Percentiles rank a stretch among this genome's conserved stretches.
Evolutionary conservation across 768 basidiomycete species (phyloP).

Genomic region (Mycena polygramma): DNA sequence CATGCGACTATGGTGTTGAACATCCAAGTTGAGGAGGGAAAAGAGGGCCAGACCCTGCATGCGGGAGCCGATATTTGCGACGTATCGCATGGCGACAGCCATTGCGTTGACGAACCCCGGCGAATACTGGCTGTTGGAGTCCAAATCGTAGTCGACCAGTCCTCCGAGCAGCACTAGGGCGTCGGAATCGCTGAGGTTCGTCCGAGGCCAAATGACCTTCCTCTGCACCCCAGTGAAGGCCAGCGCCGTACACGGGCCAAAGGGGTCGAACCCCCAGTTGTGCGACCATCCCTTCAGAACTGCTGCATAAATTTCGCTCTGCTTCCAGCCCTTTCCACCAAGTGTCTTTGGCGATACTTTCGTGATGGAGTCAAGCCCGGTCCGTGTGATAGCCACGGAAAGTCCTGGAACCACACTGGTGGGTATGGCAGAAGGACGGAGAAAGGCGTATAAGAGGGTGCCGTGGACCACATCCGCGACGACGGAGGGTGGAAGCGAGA

Average conservation of each 20-base stretch:
- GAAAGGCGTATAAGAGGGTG: background rate
- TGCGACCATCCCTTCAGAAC: background rate
- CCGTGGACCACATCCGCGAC: background rate
- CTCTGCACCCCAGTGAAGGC: constrained; percentile 17
- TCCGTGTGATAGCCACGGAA: background rate
- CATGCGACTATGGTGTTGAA: constrained; percentile 15
- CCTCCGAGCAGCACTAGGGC: constrained; percentile 19
- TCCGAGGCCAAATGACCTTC: background rate
- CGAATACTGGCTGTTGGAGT: background rate
- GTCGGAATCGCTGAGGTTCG: constrained; percentile 13
- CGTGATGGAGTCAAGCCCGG: background rate
- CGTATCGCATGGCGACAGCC: constrained; percentile 1
- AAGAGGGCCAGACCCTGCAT: constrained; percentile 21
- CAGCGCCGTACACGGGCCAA: constrained; percentile 13
- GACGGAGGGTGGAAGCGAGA: background rate
- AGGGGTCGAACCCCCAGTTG: constrained; percentile 5
- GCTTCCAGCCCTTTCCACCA: background rate
- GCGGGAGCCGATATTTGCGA: background rate
- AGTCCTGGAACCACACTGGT: background rate
- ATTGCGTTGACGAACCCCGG: constrained; percentile 6
- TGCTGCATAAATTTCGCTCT: background rate
- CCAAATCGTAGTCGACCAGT: constrained; percentile 17
- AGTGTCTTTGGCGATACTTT: background rate
- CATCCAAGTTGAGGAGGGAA: constrained; percentile 15
- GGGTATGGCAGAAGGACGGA: background rate